Evolutionary conservation across 176 grass and related monocot genomes (phyloP).

Genomic region (Eremochloa ophiuroides): DNA sequence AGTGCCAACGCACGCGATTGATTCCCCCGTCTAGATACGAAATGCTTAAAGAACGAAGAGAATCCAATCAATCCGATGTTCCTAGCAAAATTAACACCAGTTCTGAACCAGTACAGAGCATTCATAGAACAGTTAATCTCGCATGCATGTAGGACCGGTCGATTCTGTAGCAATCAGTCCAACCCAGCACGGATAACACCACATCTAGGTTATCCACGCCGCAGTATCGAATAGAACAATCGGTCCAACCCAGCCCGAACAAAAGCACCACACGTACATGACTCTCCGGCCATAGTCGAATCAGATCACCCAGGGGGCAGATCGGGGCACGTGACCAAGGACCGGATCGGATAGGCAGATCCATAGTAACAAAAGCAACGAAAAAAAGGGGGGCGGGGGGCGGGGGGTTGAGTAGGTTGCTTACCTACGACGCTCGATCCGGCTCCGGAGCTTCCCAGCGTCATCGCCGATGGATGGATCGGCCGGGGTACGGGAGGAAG

Average conservation of each 20-base stretch:
- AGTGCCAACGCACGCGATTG: not conserved
- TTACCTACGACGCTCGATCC: conserved; percentile 69
- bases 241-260: not conserved
- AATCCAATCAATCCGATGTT: not conserved
- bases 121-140: not conserved
- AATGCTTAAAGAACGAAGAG: not conserved
- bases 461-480: conserved; percentile 28
- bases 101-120: not conserved
- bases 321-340: not conserved
- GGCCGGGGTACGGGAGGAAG: not conserved
- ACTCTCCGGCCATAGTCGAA: not conserved
- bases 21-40: not conserved
- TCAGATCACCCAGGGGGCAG: not conserved
- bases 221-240: not conserved
- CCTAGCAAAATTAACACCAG: not conserved
- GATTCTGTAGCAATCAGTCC: not conserved
- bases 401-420: too few species aligned
- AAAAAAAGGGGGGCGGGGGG: not conserved
- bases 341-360: conserved; percentile 21
- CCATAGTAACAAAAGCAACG: not conserved
- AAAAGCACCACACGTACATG: not conserved
- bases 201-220: not conserved
- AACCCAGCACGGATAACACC: not conserved
- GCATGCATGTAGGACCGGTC: too few species aligned
- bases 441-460: conserved; percentile 52